Evolutionary conservation across 1,139 yeast genomes (phyloP), one percentile per base, ranked within the genome.

Genomic region (Pichia sp.): DNA sequence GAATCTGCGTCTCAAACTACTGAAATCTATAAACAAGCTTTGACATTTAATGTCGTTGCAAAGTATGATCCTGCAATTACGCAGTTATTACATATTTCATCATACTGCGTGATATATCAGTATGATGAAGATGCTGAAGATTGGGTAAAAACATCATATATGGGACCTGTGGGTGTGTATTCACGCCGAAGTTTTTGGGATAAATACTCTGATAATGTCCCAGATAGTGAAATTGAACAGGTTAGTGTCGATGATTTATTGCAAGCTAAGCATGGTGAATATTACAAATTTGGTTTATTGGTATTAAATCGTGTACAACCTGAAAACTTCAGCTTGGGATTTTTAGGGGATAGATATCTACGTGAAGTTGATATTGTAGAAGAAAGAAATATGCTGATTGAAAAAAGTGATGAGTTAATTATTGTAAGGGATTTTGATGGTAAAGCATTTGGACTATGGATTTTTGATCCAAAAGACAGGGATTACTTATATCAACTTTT

Each of bases 361-460:
- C 56, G 53, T 3, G 55, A 57, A 28, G 70, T 62, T 49, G 78
- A 68, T 44, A 66, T 66, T 48, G 73, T 76, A 4, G 72, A 46
- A 12, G 58, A 78, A 32, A 71, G 74, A 5, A 75, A 78, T 32
- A 79, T 87, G 79, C 84, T 82, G 45, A 84, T 83, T 35, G 95
- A 86, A 54, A 71, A 82, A 51, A 85, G 84, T 55, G 95, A 83
- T 52, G 84, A 84, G 41, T 74, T 89, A 57, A 79, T 90, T 42
- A 89, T 90, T 59, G 77, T 89, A 28, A 84, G 84, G 61, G 83
- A 82, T 53, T 67, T 83, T 37, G 70, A 80, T 45, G 94, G 87
- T 11, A 87, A 82, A 40, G 85, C 89, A 45, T 89, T 78, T 61
- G 97, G 97, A 1, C 69, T 90, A 46, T 90, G 97, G 97, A 74